These are phyloP conservation scores for Coemansia sp. DNA, from an alignment of 371 early-diverging fungal genomes.

Conservation along the genomic window DNA sequence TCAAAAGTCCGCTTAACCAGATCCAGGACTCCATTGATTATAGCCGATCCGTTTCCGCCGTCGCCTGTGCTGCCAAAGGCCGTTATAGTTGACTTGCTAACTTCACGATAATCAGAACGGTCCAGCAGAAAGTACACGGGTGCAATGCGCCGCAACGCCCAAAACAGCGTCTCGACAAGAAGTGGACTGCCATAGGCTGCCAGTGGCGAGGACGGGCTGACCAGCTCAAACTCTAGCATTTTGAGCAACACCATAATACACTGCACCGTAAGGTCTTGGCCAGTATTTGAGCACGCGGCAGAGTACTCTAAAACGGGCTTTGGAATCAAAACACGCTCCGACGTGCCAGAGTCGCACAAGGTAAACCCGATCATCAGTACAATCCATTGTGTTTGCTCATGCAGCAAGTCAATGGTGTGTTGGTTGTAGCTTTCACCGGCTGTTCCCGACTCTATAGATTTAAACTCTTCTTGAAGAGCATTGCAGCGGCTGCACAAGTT, in stretches of 20 bases:
- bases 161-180: slow-evolving; percentile 45
- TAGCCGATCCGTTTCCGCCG: slow-evolving; percentile 26
- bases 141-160: slow-evolving; percentile 42
- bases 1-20: slow-evolving; percentile 36
- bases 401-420: slow-evolving; percentile 36
- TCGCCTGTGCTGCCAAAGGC: slow-evolving; percentile 29
- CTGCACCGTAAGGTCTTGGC: slow-evolving; percentile 36
- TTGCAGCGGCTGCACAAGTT: slow-evolving; percentile 37
- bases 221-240: slow-evolving; percentile 38
- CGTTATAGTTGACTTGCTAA: slow-evolving; percentile 23
- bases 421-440: slow-evolving; percentile 10
- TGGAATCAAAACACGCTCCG: slow-evolving; percentile 46
- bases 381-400: slow-evolving; percentile 48
- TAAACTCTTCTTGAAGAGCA: slow-evolving; percentile 37
- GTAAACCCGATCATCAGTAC: slow-evolving; percentile 42
- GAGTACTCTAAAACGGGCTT: slow-evolving; percentile 28
- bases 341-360: slow-evolving; percentile 38
- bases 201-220: slow-evolving; percentile 17
- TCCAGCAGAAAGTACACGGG: slow-evolving; percentile 44
- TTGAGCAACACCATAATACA: slow-evolving; percentile 31
- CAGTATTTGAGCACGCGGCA: slow-evolving; percentile 5
- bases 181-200: slow-evolving; percentile 36
- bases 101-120: slow-evolving; percentile 28
- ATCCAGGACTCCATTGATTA: slow-evolving; percentile 29
- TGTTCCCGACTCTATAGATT: background rate